Evolutionary conservation across 2,329 filamentous ascomycete genomes (phyloP).

Genomic region (Aspergillus calidoustus): DNA sequence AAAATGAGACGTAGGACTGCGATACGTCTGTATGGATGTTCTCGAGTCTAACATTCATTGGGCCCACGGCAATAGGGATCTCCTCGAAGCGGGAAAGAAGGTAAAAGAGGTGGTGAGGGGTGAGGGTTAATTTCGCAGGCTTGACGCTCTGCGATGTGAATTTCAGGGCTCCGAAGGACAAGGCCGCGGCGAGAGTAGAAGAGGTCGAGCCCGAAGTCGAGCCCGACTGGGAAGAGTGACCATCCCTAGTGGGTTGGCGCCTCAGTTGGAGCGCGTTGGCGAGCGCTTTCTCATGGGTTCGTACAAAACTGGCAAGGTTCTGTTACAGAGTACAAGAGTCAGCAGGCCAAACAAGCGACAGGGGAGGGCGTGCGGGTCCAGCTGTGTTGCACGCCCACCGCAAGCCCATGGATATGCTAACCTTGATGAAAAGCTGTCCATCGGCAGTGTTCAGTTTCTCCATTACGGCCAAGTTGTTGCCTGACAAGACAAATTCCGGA

Average conservation of each 20-base stretch:
- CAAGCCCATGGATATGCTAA: slow-evolving; percentile 28
- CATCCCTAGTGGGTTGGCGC: slow-evolving; percentile 71
- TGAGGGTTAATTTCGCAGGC: slow-evolving; percentile 88
- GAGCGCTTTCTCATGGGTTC: slow-evolving; percentile 94
- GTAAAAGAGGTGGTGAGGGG: slow-evolving; percentile 96
- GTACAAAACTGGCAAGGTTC: slow-evolving; percentile 95
- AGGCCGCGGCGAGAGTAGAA: slow-evolving; percentile 75
- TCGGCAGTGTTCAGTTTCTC: slow-evolving; percentile 56
- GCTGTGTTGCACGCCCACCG: not conserved
- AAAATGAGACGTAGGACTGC: slow-evolving; percentile 91
- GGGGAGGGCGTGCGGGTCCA: not conserved
- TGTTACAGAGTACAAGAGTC: slow-evolving; percentile 44
- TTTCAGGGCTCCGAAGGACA: slow-evolving; percentile 82
- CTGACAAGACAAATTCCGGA: slow-evolving; percentile 35
- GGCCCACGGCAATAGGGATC: slow-evolving; percentile 84
- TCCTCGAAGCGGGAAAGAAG: slow-evolving; percentile 95
- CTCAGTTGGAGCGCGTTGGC: slow-evolving; percentile 92
- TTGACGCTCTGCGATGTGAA: slow-evolving; percentile 86
- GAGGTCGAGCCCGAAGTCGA: slow-evolving; percentile 70
- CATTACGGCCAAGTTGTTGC: slow-evolving; percentile 43
- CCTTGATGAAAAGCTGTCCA: slow-evolving; percentile 56
- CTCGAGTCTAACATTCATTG: slow-evolving; percentile 94
- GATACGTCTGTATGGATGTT: slow-evolving; percentile 88
- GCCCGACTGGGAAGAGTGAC: slow-evolving; percentile 58
- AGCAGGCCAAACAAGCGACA: slow-evolving; percentile 6